A percentile compares a stretch with the other conserved stretches of the same genome.
phyloP scores from a whole-genome alignment of 2,329 filamentous ascomycete species.

The Cladosporium colombiae region DNA sequence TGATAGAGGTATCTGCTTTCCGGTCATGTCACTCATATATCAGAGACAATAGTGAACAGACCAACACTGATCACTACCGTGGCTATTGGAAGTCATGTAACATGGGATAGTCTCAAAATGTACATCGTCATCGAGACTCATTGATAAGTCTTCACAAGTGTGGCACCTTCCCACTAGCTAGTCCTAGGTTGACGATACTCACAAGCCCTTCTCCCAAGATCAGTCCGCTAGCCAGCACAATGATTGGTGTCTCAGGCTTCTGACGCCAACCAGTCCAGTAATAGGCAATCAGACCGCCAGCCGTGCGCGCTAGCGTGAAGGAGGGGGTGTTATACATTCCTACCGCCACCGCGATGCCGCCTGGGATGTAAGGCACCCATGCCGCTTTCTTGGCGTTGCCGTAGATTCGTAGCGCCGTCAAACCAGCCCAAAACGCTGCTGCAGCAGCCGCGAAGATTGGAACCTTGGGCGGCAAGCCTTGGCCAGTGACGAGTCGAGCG shows the following conservation, averaged over 20 bases:
- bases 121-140: background rate
- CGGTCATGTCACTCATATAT: background rate
- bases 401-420: constrained; percentile 70
- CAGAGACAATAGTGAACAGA: background rate
- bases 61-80: background rate
- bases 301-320: constrained; percentile 85
- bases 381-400: constrained; percentile 44
- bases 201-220: constrained; percentile 91
- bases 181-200: constrained; percentile 82
- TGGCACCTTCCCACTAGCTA: constrained; percentile 76
- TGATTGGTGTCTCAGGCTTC: constrained; percentile 70
- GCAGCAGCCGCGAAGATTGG: constrained; percentile 75
- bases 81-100: too few species aligned
- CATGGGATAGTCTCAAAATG: background rate
- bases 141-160: constrained; percentile 53
- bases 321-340: constrained; percentile 98
- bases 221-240: constrained; percentile 85
- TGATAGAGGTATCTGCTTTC: background rate
- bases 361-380: constrained; percentile 79
- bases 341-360: constrained; percentile 93
- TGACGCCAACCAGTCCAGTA: constrained; percentile 67
- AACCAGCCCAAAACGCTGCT: constrained; percentile 70
- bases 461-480: constrained; percentile 82
- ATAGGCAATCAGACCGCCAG: constrained; percentile 75
- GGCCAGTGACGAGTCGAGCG: constrained; percentile 84